Evolutionary conservation across 768 basidiomycete species (phyloP), one percentile per base, ranked within the genome.

Genomic region (Fomitopsis pulvina): DNA sequence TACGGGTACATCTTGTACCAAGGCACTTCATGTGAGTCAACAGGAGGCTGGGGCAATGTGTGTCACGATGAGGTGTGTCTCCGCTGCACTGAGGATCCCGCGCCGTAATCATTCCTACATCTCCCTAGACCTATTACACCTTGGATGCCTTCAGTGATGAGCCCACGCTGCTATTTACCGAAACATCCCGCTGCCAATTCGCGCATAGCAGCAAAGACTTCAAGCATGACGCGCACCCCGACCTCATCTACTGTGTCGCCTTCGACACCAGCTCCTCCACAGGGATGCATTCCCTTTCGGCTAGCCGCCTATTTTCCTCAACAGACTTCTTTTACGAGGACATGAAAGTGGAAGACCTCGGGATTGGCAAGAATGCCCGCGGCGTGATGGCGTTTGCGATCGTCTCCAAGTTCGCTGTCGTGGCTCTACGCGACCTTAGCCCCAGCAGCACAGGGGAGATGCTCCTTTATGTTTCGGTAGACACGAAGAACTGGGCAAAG

Each of bases 301-400:
- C 80, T 22, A 81, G 81, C 41, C 79, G 88, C 6, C 79, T 99
- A 34, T 96, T 78, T 72, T 84, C 84, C 30, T 87, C 82, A 49
- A 80, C 81, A 2, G 89, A 96, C 70, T 98, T 90, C 65, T 98
- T 95, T 74, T 57, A 71, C 2, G 61, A 66, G 0, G 78, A 82
- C 4, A 75, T 63, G 40, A 74, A 73, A n/a, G 72, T 87, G 41
- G 92, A 95, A 58, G 88, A 92, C 58, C 75, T 99, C 1, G 91
- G 93, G 1, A 86, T 92, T 16, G 85, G 81, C 4, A 90, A 83
- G 68, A 81, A 85, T 46, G 88, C 92, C 0, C 81, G 79, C 27
- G 96, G 95, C 0, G 83, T 99, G n/a, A 74, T 91, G 4, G 95
- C 92, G 0, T 80, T 99, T 45, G 95, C 95, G 0, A 88, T 94